A percentile compares a stretch with the other conserved stretches of the same genome.
These are phyloP conservation scores for Nemania serpens DNA, from an alignment of 2,329 filamentous ascomycete species.

Conservation along the genomic window DNA sequence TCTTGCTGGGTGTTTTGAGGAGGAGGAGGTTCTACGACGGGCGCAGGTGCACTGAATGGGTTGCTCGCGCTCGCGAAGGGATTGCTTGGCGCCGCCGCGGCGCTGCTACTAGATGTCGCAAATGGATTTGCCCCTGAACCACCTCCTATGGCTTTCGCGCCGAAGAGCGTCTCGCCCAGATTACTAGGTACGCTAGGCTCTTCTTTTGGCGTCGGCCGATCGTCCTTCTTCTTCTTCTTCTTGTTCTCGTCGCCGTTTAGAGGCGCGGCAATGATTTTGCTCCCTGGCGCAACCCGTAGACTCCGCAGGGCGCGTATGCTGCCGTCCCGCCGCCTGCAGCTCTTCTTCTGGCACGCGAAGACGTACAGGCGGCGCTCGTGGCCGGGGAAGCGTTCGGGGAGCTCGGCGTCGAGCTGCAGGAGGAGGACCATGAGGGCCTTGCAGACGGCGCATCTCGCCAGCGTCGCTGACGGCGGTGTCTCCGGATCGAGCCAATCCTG, in stretches of 20 bases:
- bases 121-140: constrained; percentile 62
- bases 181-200: constrained; percentile 47
- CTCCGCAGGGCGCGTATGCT: constrained; percentile 78
- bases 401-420: constrained; percentile 87
- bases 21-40: neutral
- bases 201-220: constrained; percentile 42
- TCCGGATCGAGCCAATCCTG: constrained; percentile 84
- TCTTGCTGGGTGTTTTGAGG: constrained; percentile 41
- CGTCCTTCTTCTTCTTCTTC: constrained; percentile 43
- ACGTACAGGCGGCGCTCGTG: constrained; percentile 90
- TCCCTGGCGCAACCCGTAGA: constrained; percentile 54
- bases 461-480: constrained; percentile 71
- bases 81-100: constrained; percentile 50
- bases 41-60: constrained; percentile 47
- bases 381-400: constrained; percentile 82
- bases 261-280: constrained; percentile 22
- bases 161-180: constrained; percentile 73
- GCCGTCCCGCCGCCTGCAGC: constrained; percentile 81
- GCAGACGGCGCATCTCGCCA: constrained; percentile 88
- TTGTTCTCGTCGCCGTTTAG: constrained; percentile 32
- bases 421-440: constrained; percentile 81
- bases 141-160: constrained; percentile 57
- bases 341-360: constrained; percentile 77
- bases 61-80: constrained; percentile 63
- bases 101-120: constrained; percentile 47